These are phyloP conservation scores for Chamaecyparis obtusa DNA, from an alignment of 75 land plant species.

Conservation along the genomic window DNA sequence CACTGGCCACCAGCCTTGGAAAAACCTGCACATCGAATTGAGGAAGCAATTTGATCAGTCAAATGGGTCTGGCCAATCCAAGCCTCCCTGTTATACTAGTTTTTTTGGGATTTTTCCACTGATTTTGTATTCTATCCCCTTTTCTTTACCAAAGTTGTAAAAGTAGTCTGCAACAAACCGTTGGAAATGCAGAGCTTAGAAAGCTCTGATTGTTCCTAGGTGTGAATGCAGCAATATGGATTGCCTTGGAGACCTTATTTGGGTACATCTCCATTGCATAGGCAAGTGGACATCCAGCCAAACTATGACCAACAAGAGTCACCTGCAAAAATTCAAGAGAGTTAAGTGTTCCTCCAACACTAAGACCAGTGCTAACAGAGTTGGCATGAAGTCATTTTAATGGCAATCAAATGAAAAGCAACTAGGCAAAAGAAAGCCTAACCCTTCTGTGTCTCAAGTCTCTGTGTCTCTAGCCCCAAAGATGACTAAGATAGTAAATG, in stretches of 20 bases:
- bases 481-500: not conserved
- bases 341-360: not conserved
- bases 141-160: not conserved
- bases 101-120: no score
- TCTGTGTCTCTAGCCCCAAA: no score
- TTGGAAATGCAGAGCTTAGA: conserved; percentile 8
- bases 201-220: conserved; percentile 14
- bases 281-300: conserved; percentile 20
- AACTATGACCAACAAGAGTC: conserved; percentile 32
- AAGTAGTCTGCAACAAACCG: not conserved
- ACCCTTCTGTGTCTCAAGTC: not conserved
- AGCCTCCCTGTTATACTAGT: no score
- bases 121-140: not conserved
- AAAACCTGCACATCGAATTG: not conserved
- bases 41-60: no score
- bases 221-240: conserved; percentile 18
- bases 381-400: not conserved
- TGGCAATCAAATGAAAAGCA: not conserved
- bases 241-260: conserved; percentile 21
- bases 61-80: not conserved
- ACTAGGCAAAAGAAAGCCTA: not conserved
- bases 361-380: not conserved
- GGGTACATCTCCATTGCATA: conserved; percentile 27
- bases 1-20: not conserved
- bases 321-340: conserved; percentile 14